Evolutionary conservation across 116 monocot species (phyloP).

Genomic region (Dioscorea cayenensis): DNA sequence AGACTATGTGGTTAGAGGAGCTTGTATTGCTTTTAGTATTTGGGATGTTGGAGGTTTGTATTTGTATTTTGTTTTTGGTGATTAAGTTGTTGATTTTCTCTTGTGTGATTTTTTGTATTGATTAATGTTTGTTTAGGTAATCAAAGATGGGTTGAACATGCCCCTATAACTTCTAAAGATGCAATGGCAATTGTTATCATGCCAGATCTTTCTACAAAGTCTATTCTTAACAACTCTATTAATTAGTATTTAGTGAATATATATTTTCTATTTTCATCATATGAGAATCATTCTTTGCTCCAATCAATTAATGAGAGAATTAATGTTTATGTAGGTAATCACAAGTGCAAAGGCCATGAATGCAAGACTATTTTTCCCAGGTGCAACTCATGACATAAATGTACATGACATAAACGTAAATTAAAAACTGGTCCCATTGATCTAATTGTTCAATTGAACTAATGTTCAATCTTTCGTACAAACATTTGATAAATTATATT

Average conservation of each 20-base stretch:
- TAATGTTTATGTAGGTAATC: constrained; percentile 57
- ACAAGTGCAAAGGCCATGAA: constrained; percentile 75
- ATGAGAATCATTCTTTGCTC: neutral
- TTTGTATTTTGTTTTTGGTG: too few species aligned
- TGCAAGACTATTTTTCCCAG: constrained; percentile 86
- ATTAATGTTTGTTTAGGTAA: neutral
- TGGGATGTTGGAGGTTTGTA: constrained; percentile 84
- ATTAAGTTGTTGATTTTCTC: too few species aligned
- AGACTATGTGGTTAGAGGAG: constrained; percentile 52
- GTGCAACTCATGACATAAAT: constrained; percentile 86
- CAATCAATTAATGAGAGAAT: neutral
- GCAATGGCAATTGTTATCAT: too few species aligned
- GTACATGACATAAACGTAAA: too few species aligned
- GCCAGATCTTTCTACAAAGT: too few species aligned
- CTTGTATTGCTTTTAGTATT: constrained; percentile 67
- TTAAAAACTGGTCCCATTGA: constrained; percentile 4
- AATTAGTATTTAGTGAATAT: too few species aligned
- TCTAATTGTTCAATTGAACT: too few species aligned
- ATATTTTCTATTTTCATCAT: neutral
- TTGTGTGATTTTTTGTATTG: neutral
- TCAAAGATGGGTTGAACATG: too few species aligned
- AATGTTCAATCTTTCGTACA: too few species aligned
- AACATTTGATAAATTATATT: too few species aligned
- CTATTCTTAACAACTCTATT: too few species aligned
- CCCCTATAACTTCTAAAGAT: too few species aligned